Conservation (phyloP, 129 eudicot genomes). For the Chrysanthemum seticuspe region DNA sequence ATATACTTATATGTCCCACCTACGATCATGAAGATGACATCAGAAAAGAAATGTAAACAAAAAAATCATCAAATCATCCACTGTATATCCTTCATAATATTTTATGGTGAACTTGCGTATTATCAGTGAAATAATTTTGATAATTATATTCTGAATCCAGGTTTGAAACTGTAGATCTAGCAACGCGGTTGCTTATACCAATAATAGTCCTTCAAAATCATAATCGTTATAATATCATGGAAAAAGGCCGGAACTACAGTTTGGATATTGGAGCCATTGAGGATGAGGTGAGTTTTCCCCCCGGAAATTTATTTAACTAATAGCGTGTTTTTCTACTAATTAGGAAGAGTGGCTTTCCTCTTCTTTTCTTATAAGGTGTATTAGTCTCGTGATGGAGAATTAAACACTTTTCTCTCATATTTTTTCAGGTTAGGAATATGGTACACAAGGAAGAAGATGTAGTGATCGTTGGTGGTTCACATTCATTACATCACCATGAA, state of each 20-base stretch:
- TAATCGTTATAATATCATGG: conserved; percentile 81
- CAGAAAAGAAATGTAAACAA: neutral
- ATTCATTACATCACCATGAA: conserved; percentile 85
- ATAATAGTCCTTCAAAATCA: conserved; percentile 43
- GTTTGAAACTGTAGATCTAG: conserved; percentile 8
- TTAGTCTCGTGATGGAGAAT: neutral
- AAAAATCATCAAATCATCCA: neutral
- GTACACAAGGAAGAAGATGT: conserved; percentile 91
- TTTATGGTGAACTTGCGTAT: conserved; percentile 8
- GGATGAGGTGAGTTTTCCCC: conserved; percentile 57
- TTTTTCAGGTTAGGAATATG: conserved; percentile 77
- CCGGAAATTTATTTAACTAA: neutral
- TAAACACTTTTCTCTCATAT: conserved; percentile 6
- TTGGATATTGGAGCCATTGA: conserved; percentile 79
- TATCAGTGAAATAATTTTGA: conserved; percentile 10
- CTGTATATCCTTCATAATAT: conserved; percentile 7
- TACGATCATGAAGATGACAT: conserved; percentile 6
- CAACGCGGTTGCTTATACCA: conserved; percentile 89
- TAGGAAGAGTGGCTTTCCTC: neutral
- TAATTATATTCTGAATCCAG: neutral
- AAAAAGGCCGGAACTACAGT: conserved; percentile 81
- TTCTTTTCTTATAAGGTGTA: conserved; percentile 2
- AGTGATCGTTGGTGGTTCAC: conserved; percentile 90
- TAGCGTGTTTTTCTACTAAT: too few relatives aligned
- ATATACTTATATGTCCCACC: neutral